A percentile compares a stretch with the other conserved stretches of the same genome.
These are phyloP conservation scores for Tillandsia leiboldiana DNA, from an alignment of 176 grass and related monocot species.

Conservation along the genomic window DNA sequence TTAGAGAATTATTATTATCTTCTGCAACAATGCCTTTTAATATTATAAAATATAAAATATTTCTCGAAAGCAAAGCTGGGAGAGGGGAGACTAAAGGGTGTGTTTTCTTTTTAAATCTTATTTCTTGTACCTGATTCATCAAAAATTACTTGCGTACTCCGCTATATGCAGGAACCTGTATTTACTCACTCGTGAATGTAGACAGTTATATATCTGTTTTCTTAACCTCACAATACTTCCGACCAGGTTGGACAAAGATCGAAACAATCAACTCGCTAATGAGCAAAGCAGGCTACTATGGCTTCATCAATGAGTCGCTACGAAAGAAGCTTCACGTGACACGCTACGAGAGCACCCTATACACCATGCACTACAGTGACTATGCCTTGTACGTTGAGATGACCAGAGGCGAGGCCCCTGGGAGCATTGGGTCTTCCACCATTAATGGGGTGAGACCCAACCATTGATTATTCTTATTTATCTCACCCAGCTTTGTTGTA, in stretches of 20 bases:
- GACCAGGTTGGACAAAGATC: slow-evolving; percentile 71
- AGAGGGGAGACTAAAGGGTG: no score
- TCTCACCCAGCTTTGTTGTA: slow-evolving; percentile 2
- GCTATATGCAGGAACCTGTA: no score
- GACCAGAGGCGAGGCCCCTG: slow-evolving; percentile 39
- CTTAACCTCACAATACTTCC: background rate
- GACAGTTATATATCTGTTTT: background rate
- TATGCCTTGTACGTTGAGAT: slow-evolving; percentile 70
- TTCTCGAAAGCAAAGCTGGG: no score
- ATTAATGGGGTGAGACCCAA: slow-evolving; percentile 55
- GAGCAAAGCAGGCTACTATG: slow-evolving; percentile 88
- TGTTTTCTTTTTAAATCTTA: no score
- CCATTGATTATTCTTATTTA: slow-evolving; percentile 45
- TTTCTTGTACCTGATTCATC: no score
- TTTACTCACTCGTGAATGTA: background rate
- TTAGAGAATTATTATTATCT: background rate
- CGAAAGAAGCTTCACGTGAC: slow-evolving; percentile 66
- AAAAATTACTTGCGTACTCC: no score
- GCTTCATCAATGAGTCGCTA: slow-evolving; percentile 53
- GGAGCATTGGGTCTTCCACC: slow-evolving; percentile 27
- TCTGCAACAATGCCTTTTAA: no score
- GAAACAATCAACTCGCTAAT: slow-evolving; percentile 91
- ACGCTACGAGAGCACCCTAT: slow-evolving; percentile 86
- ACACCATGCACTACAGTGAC: slow-evolving; percentile 85
- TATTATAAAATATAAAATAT: no score